Evolutionary conservation across 352 stramenopile species (phyloP).

Genomic region (Globisporangium spiculum): DNA sequence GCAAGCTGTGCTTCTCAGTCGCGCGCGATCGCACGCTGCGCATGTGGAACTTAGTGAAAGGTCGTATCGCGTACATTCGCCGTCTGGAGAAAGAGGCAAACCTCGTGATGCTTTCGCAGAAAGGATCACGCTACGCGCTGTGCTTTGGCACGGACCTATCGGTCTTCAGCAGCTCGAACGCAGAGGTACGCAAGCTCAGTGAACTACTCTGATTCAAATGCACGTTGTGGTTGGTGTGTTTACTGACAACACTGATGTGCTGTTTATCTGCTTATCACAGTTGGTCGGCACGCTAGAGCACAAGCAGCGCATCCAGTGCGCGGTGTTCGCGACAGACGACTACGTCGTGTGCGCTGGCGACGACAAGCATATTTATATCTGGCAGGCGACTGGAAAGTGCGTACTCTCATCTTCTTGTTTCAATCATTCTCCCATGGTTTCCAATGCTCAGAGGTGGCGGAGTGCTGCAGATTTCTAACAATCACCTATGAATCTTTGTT

Average conservation of each 20-base stretch:
- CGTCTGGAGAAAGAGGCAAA: conserved; percentile 80
- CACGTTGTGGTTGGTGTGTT: background rate
- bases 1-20: conserved; percentile 85
- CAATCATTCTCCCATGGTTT: too few relatives aligned
- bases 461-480: too few relatives aligned
- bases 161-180: conserved; percentile 74
- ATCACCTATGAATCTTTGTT: background rate
- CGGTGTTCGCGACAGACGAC: conserved; percentile 70
- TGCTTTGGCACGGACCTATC: conserved; percentile 72
- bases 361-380: conserved; percentile 83
- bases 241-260: background rate
- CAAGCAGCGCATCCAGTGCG: conserved; percentile 72
- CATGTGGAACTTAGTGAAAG: conserved; percentile 91
- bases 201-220: background rate
- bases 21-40: conserved; percentile 79
- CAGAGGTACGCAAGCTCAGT: conserved; percentile 35
- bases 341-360: conserved; percentile 76
- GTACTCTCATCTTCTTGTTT: conserved; percentile 14
- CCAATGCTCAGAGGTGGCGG: too few relatives aligned
- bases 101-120: conserved; percentile 73
- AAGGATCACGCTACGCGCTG: conserved; percentile 65
- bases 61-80: conserved; percentile 85
- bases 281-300: conserved; percentile 65
- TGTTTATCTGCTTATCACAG: conserved; percentile 21
- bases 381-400: conserved; percentile 69